Conservation (phyloP, 2,329 filamentous ascomycete genomes). For the Fusarium newnesense region DNA sequence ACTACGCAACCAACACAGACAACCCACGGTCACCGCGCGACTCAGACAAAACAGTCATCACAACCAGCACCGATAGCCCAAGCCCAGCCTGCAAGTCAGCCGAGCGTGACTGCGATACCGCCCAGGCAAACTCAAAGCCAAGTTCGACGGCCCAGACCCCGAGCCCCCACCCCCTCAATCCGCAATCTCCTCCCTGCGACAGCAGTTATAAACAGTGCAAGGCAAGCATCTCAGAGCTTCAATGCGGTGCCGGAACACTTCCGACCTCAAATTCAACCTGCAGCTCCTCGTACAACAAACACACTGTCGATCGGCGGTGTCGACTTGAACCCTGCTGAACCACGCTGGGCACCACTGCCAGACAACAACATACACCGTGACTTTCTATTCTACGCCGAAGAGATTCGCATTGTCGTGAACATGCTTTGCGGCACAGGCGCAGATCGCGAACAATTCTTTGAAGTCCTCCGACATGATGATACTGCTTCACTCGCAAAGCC, state of each 20-base stretch:
- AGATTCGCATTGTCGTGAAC: neutral
- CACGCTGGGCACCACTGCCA: neutral
- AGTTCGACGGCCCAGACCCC: neutral
- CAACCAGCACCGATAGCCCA: neutral
- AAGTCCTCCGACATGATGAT: neutral
- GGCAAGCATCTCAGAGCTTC: neutral
- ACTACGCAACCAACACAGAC: too few relatives aligned
- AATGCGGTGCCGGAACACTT: neutral
- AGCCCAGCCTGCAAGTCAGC: neutral
- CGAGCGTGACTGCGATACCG: neutral
- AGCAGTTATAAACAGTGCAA: neutral
- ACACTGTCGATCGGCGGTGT: neutral
- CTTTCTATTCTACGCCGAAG: neutral
- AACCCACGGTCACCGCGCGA: too few relatives aligned
- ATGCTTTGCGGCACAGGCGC: neutral
- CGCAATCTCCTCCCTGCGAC: neutral
- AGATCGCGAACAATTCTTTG: neutral
- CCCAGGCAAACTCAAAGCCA: neutral
- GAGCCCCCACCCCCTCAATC: neutral
- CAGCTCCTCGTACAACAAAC: neutral
- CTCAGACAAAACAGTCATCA: neutral
- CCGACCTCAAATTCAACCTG: neutral
- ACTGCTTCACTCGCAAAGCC: neutral
- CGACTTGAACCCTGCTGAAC: neutral
- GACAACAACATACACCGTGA: neutral